Base-by-base conservation (phyloP, 1,284 basidiomycete genomes). In the Macrocybe sp. region DNA sequence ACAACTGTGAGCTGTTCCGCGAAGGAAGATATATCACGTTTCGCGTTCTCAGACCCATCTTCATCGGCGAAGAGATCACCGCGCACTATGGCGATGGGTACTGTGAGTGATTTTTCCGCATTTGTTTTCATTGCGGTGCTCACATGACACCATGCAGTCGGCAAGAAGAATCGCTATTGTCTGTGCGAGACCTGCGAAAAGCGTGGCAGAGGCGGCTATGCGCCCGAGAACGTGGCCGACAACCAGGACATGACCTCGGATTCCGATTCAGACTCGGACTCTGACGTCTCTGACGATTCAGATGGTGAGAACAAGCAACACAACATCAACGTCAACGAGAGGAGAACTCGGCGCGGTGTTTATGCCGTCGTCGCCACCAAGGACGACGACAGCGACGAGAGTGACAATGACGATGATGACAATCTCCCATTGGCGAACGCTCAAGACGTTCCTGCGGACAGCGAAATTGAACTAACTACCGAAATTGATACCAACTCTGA, bases 151-250 rank as follows among this genome's bases (percentile, higher is more conserved):
- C 16, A 41, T 39, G 37, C 55, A 89, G 93, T 96, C 64, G 92
- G 93, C 45, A 77, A 78, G 61, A 85, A 81, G 60, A 96, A 96
- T 62, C 76, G 83, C 7, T 84, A 91, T 60, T 96, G 92, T 66
- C 76, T 96, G 38, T 96, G 92, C 62, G 85, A 89, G 64, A 93
- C 89, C 1, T 96, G 92, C 70, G 92, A 95, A 69, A 78, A 76
- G 66, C 79, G 72, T 36, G 80, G 81, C 7, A 70, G 74, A 39
- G 92, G 92, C 29, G 90, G 87, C 32, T 92, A 90, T 60, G 76
- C 78, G 9, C 81, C 76, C 46, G 76, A 75, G 50, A 67, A 72
- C 22, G 22, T 22, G 38, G 65, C 63, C 10, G 77, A 81, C 48
- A 73, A 78, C 39, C 78, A 76, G 32, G 57, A 59, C 10, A 66